Evolutionary conservation across 208 protist genomes (phyloP), one percentile per base, ranked within the genome.

Genomic region (Trypanosoma brucei): DNA sequence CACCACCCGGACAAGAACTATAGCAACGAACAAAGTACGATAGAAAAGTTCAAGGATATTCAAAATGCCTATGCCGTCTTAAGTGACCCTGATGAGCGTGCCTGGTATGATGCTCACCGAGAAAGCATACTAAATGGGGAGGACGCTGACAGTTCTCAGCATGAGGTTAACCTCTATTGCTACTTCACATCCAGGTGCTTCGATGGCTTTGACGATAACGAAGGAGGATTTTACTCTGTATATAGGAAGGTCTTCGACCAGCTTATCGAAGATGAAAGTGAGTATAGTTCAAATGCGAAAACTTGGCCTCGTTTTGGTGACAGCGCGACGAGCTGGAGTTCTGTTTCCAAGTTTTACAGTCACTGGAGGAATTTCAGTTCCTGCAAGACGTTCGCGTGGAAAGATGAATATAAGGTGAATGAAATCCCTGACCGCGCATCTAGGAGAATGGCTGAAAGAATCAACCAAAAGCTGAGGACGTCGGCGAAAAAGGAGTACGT

Each of bases 1-100:
- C 91, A 92, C 46, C 92, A 97, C 70, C 92, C 92, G 13, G 92
- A 97, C 66, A 84, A 85, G 44, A 97, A 97, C 76, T 91, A 86
- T 61, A 84, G 79, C 35, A 89, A 92, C 66, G 75, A 78, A 48
- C 83, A 93, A 37, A 81, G 84, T 60, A 79, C 88, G 0, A 84
- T 75, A 13, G 54, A 70, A 11, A 72, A 64, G 66, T 97, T 97
- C 62, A 94, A 94, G 58, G 86, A 91, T 45, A 86, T 95, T 49
- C 79, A 93, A 49, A 92, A 97, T 54, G 92, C 92, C 8, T 97
- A 97, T 76, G 70, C 84, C 0, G 66, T 95, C 50, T 78, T 97
- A 48, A 89, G 79, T 62, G 90, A 97, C 65, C 56, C 80, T 8
- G 59, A 91, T 33, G 89, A 94, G 68, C 86, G 91, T 8, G 84